Percentiles rank a stretch among this genome's conserved stretches.
phyloP scores from a whole-genome alignment of 176 grass and related monocot genomes.

The Guadua angustifolia region DNA sequence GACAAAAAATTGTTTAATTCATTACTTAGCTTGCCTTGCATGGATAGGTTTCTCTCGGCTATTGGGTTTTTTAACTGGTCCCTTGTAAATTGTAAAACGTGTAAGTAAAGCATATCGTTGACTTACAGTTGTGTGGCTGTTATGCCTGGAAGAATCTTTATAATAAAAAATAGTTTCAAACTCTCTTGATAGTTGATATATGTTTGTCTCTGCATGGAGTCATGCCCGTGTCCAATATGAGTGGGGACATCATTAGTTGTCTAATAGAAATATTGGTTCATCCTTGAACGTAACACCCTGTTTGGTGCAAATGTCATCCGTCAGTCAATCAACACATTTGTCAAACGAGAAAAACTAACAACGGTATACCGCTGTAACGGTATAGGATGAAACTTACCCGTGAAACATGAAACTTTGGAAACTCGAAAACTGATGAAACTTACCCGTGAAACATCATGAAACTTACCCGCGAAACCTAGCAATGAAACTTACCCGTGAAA shows the following conservation, averaged over 20 bases:
- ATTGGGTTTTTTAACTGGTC: not conserved
- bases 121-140: no score
- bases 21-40: not conserved
- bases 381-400: no score
- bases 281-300: not conserved
- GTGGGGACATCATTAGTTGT: not conserved
- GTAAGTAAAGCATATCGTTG: not conserved
- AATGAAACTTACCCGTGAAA: no score
- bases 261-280: not conserved
- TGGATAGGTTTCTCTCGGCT: not conserved
- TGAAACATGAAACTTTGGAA: no score
- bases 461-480: no score
- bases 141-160: slow-evolving; percentile 3
- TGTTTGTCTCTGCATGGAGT: slow-evolving; percentile 10
- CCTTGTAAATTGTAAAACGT: not conserved
- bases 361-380: no score
- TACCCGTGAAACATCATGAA: no score
- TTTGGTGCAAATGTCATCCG: not conserved
- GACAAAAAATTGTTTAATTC: not conserved
- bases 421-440: no score
- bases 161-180: not conserved
- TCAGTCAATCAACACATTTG: not conserved
- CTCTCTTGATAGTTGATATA: not conserved
- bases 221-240: not conserved
- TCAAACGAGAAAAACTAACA: no score